These are phyloP conservation scores for Fusarium brevicatenulatum DNA, from an alignment of 2,329 filamentous ascomycete genomes.

Conservation along the genomic window DNA sequence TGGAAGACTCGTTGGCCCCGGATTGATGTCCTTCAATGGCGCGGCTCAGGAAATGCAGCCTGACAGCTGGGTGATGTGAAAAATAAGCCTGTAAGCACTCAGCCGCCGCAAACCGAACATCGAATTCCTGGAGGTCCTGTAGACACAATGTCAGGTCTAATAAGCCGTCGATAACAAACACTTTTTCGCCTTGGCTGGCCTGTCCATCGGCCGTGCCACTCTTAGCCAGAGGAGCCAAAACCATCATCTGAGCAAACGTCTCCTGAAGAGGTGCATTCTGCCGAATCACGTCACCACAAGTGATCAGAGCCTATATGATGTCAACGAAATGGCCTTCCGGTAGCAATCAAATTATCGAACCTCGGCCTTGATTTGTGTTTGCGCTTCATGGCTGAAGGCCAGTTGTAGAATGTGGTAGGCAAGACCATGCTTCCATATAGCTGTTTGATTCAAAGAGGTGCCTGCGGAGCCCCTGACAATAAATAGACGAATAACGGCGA, in stretches of 20 bases:
- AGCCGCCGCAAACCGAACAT: slow-evolving; percentile 85
- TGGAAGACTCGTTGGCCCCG: slow-evolving; percentile 83
- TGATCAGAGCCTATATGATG: slow-evolving; percentile 73
- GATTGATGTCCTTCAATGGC: slow-evolving; percentile 88
- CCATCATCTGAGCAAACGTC: slow-evolving; percentile 86
- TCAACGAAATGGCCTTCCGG: slow-evolving; percentile 17
- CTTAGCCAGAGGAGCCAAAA: slow-evolving; percentile 67
- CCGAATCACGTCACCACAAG: slow-evolving; percentile 88
- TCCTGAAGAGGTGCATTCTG: slow-evolving; percentile 85
- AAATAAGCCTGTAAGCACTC: slow-evolving; percentile 96
- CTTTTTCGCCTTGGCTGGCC: slow-evolving; percentile 64
- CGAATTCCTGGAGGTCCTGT: slow-evolving; percentile 73
- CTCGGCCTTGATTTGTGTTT: slow-evolving; percentile 83
- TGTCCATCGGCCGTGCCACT: slow-evolving; percentile 52
- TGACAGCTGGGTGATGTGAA: slow-evolving; percentile 80
- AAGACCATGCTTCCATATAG: slow-evolving; percentile 86
- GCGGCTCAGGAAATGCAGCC: slow-evolving; percentile 84
- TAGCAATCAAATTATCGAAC: slow-evolving; percentile 52
- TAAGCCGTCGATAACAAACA: slow-evolving; percentile 94
- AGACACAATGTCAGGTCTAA: slow-evolving; percentile 82
- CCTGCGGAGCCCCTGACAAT: slow-evolving; percentile 82
- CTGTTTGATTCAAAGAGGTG: slow-evolving; percentile 83
- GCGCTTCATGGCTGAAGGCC: slow-evolving; percentile 78
- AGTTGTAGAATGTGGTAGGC: slow-evolving; percentile 83
- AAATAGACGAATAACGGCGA: slow-evolving; percentile 88